Conservation (phyloP, 768 basidiomycete genomes). For the Leccinum rimulosum region DNA sequence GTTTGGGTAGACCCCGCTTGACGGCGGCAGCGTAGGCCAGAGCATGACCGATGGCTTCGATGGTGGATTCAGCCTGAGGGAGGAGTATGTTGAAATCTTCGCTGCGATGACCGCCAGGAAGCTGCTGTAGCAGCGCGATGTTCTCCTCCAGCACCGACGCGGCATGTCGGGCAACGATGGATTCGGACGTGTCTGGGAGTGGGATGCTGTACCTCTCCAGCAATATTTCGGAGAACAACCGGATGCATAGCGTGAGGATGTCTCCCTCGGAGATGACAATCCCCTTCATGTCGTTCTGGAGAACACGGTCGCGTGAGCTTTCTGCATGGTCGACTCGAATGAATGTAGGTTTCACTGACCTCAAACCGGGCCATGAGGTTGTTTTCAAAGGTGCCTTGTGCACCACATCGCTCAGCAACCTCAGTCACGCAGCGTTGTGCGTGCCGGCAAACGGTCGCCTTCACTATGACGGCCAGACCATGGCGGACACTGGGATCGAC, state of each 20-base stretch:
- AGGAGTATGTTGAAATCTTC: slow-evolving; percentile 50
- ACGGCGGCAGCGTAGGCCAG: slow-evolving; percentile 58
- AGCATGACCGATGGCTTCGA: slow-evolving; percentile 63
- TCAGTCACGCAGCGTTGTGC: slow-evolving; percentile 49
- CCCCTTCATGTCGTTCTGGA: slow-evolving; percentile 44
- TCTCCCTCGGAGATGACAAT: slow-evolving; percentile 59
- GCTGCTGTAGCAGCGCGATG: slow-evolving; percentile 33
- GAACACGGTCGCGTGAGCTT: background rate
- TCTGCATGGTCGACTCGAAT: background rate
- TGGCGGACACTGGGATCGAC: background rate
- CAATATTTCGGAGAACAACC: slow-evolving; percentile 58
- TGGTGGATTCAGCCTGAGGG: slow-evolving; percentile 49
- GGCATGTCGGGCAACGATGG: slow-evolving; percentile 53
- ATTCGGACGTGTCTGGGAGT: slow-evolving; percentile 40
- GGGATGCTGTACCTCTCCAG: slow-evolving; percentile 53
- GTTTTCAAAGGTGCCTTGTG: slow-evolving; percentile 62
- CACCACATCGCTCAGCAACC: slow-evolving; percentile 64
- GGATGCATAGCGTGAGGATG: slow-evolving; percentile 49
- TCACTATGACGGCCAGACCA: background rate
- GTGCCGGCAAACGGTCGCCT: slow-evolving; percentile 32
- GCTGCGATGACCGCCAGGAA: slow-evolving; percentile 29
- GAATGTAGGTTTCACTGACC: slow-evolving; percentile 30
- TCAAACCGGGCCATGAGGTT: slow-evolving; percentile 58
- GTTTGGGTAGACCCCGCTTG: slow-evolving; percentile 41
- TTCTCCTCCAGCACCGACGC: slow-evolving; percentile 47